Percentiles rank a stretch among this genome's conserved stretches.
Conservation (phyloP, 1,284 basidiomycete genomes). For the Austroboletus olivaceoglutinosus region DNA sequence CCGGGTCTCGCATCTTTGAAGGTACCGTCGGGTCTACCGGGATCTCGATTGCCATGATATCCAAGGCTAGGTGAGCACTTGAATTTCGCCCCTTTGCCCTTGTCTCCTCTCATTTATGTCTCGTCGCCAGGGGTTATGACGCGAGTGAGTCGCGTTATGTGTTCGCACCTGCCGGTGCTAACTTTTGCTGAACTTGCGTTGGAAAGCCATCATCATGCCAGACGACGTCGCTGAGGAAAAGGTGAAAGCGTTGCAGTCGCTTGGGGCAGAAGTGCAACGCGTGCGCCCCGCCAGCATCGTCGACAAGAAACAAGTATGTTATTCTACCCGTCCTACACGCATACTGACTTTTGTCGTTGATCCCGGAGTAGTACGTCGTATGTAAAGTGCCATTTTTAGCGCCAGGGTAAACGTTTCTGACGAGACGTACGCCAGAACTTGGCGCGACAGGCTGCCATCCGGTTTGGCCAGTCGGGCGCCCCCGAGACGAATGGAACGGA, state of each 20-base stretch:
- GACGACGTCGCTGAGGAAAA: constrained; percentile 95
- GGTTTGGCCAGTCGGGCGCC: constrained; percentile 59
- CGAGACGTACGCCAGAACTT: constrained; percentile 59
- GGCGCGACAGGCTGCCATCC: constrained; percentile 70
- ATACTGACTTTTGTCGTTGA: too few relatives aligned
- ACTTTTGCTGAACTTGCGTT: not conserved
- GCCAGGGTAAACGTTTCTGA: too few relatives aligned
- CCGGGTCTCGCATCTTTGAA: constrained; percentile 94
- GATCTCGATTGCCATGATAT: constrained; percentile 93
- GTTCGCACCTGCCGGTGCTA: not conserved
- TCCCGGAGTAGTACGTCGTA: constrained; percentile 23
- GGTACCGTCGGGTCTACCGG: constrained; percentile 98
- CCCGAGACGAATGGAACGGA: constrained; percentile 24
- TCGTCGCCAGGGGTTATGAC: constrained; percentile 62
- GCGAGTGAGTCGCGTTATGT: constrained; percentile 51
- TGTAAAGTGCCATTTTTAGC: too few relatives aligned
- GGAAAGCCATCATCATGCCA: constrained; percentile 84
- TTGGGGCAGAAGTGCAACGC: constrained; percentile 86
- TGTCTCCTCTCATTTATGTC: not conserved
- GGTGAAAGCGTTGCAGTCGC: constrained; percentile 75
- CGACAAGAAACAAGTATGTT: constrained; percentile 90
- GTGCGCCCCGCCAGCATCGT: constrained; percentile 89
- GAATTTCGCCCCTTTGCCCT: not conserved
- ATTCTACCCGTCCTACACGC: too few relatives aligned
- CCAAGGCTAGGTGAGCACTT: constrained; percentile 70